Evolutionary conservation across 2,329 filamentous ascomycete genomes (phyloP).

Genomic region (Colletotrichum nymphaeae): DNA sequence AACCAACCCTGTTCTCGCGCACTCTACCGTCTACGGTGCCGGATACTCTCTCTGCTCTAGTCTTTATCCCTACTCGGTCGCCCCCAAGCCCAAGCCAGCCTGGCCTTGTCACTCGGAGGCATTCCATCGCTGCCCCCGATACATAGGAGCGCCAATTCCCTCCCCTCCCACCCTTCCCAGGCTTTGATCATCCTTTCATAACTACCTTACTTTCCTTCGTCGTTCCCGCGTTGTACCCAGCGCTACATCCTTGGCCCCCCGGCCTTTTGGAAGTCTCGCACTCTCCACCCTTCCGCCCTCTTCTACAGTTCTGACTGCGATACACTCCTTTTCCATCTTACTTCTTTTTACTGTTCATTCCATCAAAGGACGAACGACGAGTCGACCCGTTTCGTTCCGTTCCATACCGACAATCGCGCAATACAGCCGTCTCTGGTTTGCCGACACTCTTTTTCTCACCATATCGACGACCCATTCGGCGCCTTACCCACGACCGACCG

Average conservation of each 20-base stretch:
- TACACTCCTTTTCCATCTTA: conserved; percentile 30
- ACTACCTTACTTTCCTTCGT: neutral
- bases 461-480: neutral
- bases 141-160: conserved; percentile 25
- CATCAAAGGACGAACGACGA: conserved; percentile 5
- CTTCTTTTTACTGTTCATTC: conserved; percentile 3
- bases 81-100: conserved; percentile 24
- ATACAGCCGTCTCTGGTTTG: neutral
- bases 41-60: no score
- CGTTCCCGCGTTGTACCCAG: conserved; percentile 27
- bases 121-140: conserved; percentile 27
- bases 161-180: conserved; percentile 19
- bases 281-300: conserved; percentile 23
- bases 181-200: conserved; percentile 2
- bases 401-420: neutral
- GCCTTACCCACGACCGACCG: neutral
- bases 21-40: no score
- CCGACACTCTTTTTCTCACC: neutral
- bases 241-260: conserved; percentile 34
- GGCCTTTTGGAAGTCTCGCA: conserved; percentile 31
- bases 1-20: conserved; percentile 16
- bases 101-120: conserved; percentile 25
- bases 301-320: conserved; percentile 20
- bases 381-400: neutral
- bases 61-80: no score